Base-by-base conservation (phyloP, 2,329 filamentous ascomycete genomes). In the Monilinia vaccinii-corymbosi region DNA sequence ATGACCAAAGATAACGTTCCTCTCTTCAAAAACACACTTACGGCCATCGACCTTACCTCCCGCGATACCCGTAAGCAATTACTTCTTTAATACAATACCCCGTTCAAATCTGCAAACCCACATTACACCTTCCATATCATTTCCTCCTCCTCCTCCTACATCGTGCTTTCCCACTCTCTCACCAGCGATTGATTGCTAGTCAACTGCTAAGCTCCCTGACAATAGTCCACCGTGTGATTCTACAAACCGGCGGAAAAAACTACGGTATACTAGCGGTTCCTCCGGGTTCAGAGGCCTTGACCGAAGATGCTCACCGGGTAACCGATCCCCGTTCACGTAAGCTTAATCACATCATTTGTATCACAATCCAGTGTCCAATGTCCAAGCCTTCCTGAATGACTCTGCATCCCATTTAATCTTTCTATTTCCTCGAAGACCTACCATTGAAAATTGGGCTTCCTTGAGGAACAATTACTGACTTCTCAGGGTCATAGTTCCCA, bases 201-300 rank as follows among this genome's bases (percentile, higher is more conserved):
- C 25, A n/a, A 31, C 16, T n/a, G 10, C 25, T n/a, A 31, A 31
- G 16, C 23, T 3, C 4, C n/a, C 40, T 11, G 28, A 31, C 6
- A 11, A 32, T 21, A 21, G 34, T 58, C 18, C 32, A 51, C 10
- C 47, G 56, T 2, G 56, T 58, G 2, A 36, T 58, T n/a, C 46
- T 58, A 3, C 56, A 58, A 21, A 58, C 56, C 8, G 56, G 56
- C 9, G 56, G 47, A 10, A 58, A 58, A 21, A 32, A 51, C 14
- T 58, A 58, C 8, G 56, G 56, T 2, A 4, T 58, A 7, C 25
- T 47, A 4, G 11, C n/a, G 1, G 21, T 28, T 1, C 28, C 56
- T 7, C 47, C 56, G 1, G 52, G 6, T 10, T 52, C 50, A 11
- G 50, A 9, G 16, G 23, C 50, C 23, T 13, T 52, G 11, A 52